A percentile compares a stretch with the other conserved stretches of the same genome.
These are phyloP conservation scores for Metschnikowia picachoensis DNA, from an alignment of 805 yeast species.

Conservation along the genomic window DNA sequence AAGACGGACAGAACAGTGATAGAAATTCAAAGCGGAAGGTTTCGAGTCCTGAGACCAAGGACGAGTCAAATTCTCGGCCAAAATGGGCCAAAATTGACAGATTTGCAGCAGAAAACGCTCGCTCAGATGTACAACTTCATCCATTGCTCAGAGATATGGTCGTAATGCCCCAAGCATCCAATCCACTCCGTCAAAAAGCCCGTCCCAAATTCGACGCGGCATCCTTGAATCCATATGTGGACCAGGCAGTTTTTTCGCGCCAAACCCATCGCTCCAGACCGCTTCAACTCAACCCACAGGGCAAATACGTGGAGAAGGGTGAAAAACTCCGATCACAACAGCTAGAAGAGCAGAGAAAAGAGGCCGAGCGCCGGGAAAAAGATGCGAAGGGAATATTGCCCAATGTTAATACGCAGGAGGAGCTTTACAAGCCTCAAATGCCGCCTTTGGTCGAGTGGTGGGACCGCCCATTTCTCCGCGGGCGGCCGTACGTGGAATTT, in stretches of 20 bases:
- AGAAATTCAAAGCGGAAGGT: background rate
- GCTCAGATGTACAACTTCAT: slow-evolving; percentile 20
- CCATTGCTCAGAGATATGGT: slow-evolving; percentile 33
- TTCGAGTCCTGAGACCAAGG: background rate
- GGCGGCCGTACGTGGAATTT: slow-evolving; percentile 34
- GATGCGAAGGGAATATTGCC: slow-evolving; percentile 45
- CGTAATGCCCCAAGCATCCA: slow-evolving; percentile 24
- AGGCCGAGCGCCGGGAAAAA: slow-evolving; percentile 32
- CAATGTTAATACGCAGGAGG: slow-evolving; percentile 53
- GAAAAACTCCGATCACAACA: slow-evolving; percentile 44
- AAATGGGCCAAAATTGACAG: background rate
- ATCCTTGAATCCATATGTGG: slow-evolving; percentile 37
- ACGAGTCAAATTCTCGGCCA: background rate
- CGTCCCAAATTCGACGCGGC: slow-evolving; percentile 31
- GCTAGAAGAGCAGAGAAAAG: slow-evolving; percentile 4
- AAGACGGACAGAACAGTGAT: too few relatives aligned
- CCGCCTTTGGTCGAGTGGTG: slow-evolving; percentile 87
- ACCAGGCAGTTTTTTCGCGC: slow-evolving; percentile 19
- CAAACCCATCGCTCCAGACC: slow-evolving; percentile 25
- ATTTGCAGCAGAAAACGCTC: background rate
- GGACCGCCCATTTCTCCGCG: slow-evolving; percentile 60
- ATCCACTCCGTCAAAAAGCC: slow-evolving; percentile 28
- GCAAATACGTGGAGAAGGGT: slow-evolving; percentile 59
- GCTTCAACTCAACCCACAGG: slow-evolving; percentile 54
- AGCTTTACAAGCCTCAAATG: slow-evolving; percentile 38